A percentile compares a stretch with the other conserved stretches of the same genome.
Conservation (phyloP, 2,329 filamentous ascomycete genomes). For the Trichoderma atroviride region DNA sequence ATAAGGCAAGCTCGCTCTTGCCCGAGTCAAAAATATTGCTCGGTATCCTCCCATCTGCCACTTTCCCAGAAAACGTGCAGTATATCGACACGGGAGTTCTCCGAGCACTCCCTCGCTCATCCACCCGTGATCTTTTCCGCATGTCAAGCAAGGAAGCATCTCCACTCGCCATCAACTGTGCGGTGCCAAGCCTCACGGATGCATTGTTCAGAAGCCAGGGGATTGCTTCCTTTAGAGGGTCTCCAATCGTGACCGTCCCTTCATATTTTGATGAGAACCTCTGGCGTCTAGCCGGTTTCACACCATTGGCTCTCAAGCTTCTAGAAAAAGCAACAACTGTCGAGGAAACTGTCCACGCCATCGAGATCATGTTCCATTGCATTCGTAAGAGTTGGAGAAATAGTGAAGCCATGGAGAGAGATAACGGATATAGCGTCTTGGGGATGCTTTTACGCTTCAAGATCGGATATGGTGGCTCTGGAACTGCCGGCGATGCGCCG, state of each 20-base stretch:
- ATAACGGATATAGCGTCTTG: conserved; percentile 89
- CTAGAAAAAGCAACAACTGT: conserved; percentile 74
- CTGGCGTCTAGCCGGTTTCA: conserved; percentile 91
- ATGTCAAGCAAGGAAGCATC: conserved; percentile 57
- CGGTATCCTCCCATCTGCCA: conserved; percentile 77
- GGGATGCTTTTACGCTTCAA: conserved; percentile 83
- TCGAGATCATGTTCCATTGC: conserved; percentile 82
- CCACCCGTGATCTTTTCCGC: conserved; percentile 62
- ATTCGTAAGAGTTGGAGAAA: conserved; percentile 94
- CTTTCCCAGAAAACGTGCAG: conserved; percentile 79
- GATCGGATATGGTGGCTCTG: conserved; percentile 58
- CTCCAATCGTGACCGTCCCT: conserved; percentile 78
- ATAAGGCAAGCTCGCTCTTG: conserved; percentile 79
- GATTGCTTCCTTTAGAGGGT: conserved; percentile 78
- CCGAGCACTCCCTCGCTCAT: conserved; percentile 72
- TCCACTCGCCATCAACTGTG: conserved; percentile 83
- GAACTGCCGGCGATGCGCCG: conserved; percentile 36
- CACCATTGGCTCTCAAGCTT: conserved; percentile 80
- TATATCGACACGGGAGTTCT: conserved; percentile 78
- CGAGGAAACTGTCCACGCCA: conserved; percentile 72
- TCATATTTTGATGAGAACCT: conserved; percentile 87
- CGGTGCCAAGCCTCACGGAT: conserved; percentile 84
- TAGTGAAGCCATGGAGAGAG: conserved; percentile 96
- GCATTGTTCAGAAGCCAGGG: conserved; percentile 81
- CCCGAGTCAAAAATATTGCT: conserved; percentile 81